Evolutionary conservation across 2,329 filamentous ascomycete species (phyloP).

Genomic region (Trichoderma afroharzianum): DNA sequence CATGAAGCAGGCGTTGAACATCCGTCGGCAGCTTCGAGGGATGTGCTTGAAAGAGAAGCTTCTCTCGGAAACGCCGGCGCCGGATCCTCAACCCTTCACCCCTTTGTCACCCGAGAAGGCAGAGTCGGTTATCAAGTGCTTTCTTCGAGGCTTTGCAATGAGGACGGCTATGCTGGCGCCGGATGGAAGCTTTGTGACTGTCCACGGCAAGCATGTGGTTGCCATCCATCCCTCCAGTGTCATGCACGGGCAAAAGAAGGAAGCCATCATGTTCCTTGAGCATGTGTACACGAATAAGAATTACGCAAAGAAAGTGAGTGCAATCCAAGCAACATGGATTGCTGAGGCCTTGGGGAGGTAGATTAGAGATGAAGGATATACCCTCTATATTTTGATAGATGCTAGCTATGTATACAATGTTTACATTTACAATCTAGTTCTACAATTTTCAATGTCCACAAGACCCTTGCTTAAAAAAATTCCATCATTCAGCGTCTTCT

Average conservation of each 20-base stretch:
- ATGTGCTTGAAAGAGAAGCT: slow-evolving; percentile 53
- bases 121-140: slow-evolving; percentile 55
- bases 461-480: not conserved
- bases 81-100: slow-evolving; percentile 54
- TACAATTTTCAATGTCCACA: not conserved
- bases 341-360: slow-evolving; percentile 42
- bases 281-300: slow-evolving; percentile 65
- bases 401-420: not conserved
- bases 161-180: slow-evolving; percentile 59
- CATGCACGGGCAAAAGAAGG: slow-evolving; percentile 58
- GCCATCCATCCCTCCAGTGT: slow-evolving; percentile 62
- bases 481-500: slow-evolving; percentile 24
- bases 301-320: slow-evolving; percentile 64
- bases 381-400: not conserved
- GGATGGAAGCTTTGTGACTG: slow-evolving; percentile 59
- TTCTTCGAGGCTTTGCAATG: slow-evolving; percentile 57
- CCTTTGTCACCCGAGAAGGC: slow-evolving; percentile 53
- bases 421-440: not conserved
- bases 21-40: slow-evolving; percentile 57
- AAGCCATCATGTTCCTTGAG: slow-evolving; percentile 66
- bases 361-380: slow-evolving; percentile 12
- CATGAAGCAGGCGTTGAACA: slow-evolving; percentile 60
- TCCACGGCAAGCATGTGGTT: slow-evolving; percentile 57
- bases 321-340: slow-evolving; percentile 59
- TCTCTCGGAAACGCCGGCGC: slow-evolving; percentile 41